Conservation (phyloP, 331 rosid genomes). For the Stylosanthes scabra region DNA sequence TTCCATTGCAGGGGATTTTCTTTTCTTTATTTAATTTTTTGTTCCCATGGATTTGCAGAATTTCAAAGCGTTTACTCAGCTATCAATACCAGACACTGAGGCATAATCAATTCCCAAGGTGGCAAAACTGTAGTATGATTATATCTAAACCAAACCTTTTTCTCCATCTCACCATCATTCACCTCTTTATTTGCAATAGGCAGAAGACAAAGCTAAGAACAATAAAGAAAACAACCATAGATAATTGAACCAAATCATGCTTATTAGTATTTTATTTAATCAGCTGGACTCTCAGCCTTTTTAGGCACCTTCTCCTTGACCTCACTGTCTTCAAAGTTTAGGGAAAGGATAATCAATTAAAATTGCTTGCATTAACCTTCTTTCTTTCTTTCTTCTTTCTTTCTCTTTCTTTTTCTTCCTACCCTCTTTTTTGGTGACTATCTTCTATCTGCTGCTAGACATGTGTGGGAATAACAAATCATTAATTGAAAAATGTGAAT, state of each 20-base stretch:
- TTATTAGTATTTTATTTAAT: background rate
- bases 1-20: slow-evolving; percentile 25
- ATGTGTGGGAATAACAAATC: too few species aligned
- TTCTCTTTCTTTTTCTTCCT: too few species aligned
- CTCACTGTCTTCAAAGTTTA: slow-evolving; percentile 26
- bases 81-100: slow-evolving; percentile 13
- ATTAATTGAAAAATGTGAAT: too few species aligned
- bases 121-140: slow-evolving; percentile 30
- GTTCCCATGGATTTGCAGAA: slow-evolving; percentile 16
- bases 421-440: too few species aligned
- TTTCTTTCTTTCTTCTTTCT: background rate
- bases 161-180: background rate
- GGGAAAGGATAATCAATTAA: background rate
- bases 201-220: slow-evolving; percentile 40
- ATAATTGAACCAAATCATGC: slow-evolving; percentile 12
- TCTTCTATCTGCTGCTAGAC: too few species aligned
- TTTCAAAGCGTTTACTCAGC: slow-evolving; percentile 29
- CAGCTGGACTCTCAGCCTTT: slow-evolving; percentile 6
- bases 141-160: slow-evolving; percentile 25
- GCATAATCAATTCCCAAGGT: slow-evolving; percentile 46
- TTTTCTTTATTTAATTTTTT: slow-evolving; percentile 12
- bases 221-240: slow-evolving; percentile 28
- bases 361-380: background rate
- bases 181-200: slow-evolving; percentile 26
- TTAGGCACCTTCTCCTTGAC: slow-evolving; percentile 28